A percentile compares a stretch with the other conserved stretches of the same genome.
Conservation (phyloP, 345 rosid species). For the Acer saccharum region DNA sequence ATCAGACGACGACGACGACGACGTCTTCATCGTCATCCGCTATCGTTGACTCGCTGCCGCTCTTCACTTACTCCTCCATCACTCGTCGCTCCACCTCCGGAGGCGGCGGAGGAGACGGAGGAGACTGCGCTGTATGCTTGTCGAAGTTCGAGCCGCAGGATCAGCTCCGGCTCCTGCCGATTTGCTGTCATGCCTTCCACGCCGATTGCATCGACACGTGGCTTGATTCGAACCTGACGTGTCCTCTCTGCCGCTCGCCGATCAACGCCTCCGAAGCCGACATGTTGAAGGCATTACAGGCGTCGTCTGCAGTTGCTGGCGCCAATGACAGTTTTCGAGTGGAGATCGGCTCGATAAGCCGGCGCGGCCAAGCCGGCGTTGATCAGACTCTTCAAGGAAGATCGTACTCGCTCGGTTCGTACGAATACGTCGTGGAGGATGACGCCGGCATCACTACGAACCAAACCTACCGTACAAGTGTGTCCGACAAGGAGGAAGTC, state of each 20-base stretch:
- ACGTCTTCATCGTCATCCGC: constrained; percentile 19
- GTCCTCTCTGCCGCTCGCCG: constrained; percentile 91
- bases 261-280: constrained; percentile 69
- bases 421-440: constrained; percentile 77
- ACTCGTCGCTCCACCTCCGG: constrained; percentile 54
- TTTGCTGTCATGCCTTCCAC: constrained; percentile 94
- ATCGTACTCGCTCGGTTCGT: constrained; percentile 83
- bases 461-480: constrained; percentile 46
- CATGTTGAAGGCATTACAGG: constrained; percentile 45
- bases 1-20: neutral
- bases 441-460: constrained; percentile 58
- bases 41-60: constrained; percentile 65
- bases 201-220: constrained; percentile 77
- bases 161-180: constrained; percentile 81
- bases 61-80: constrained; percentile 71
- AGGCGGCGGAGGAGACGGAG: constrained; percentile 20
- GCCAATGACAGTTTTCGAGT: constrained; percentile 67
- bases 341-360: constrained; percentile 91
- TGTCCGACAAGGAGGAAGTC: constrained; percentile 57
- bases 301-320: constrained; percentile 19
- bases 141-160: constrained; percentile 74
- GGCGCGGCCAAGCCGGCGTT: constrained; percentile 39
- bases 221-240: constrained; percentile 69
- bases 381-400: constrained; percentile 33
- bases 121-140: constrained; percentile 87